Evolutionary conservation across 805 yeast species (phyloP).

Genomic region (Spathaspora hagerdaliae): DNA sequence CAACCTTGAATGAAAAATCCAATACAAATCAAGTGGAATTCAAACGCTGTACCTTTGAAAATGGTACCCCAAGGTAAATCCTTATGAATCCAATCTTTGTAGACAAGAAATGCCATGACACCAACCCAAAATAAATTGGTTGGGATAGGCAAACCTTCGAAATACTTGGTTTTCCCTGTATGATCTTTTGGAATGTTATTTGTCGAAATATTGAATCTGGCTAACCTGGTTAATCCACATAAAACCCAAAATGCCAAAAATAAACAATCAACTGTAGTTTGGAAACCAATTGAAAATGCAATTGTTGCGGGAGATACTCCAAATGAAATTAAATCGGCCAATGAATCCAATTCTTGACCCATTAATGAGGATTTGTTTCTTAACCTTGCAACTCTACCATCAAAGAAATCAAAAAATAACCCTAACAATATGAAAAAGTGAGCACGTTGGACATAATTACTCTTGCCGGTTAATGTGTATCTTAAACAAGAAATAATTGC

Average conservation of each 20-base stretch:
- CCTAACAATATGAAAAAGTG: constrained; percentile 88
- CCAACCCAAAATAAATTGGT: constrained; percentile 73
- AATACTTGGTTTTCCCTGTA: constrained; percentile 81
- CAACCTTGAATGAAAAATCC: constrained; percentile 79
- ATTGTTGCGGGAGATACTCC: constrained; percentile 94
- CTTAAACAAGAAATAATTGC: constrained; percentile 83
- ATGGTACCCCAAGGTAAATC: constrained; percentile 64
- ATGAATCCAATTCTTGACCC: constrained; percentile 97
- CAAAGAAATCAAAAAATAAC: constrained; percentile 91
- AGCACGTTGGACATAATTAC: constrained; percentile 79
- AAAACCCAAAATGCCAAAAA: constrained; percentile 79
- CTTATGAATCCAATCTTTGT: constrained; percentile 43
- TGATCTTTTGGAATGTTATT: constrained; percentile 88
- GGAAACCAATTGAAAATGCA: constrained; percentile 89
- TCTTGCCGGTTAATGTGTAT: constrained; percentile 65
- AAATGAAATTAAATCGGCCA: constrained; percentile 92
- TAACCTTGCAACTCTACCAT: constrained; percentile 94
- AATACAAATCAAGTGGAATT: constrained; percentile 68
- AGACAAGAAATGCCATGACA: constrained; percentile 66
- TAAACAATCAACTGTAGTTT: constrained; percentile 75
- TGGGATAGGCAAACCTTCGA: constrained; percentile 97
- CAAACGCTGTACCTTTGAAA: constrained; percentile 54
- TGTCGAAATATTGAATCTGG: constrained; percentile 93
- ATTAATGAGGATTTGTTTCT: constrained; percentile 86
- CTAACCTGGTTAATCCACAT: constrained; percentile 91